Evolutionary conservation across 495 filamentous ascomycete species (phyloP), one percentile per base, ranked within the genome.

Genomic region (Talaromyces borbonicus): DNA sequence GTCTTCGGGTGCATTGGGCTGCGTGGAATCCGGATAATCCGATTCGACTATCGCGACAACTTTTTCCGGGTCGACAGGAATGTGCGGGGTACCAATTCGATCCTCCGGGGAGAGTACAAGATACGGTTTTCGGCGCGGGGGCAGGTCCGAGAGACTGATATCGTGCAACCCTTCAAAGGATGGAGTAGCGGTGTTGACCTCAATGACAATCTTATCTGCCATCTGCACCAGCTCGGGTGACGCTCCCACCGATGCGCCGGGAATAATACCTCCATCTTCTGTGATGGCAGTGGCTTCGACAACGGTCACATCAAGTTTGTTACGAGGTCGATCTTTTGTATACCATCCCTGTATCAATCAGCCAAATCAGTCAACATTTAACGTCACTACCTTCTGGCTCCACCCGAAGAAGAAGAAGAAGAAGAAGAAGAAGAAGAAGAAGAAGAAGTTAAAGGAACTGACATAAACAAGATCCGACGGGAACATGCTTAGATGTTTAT

Each of bases 401-500:
- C n/a, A n/a, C n/a, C n/a, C n/a, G n/a, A n/a, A n/a, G n/a, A n/a
- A n/a, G n/a, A n/a, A n/a, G n/a, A n/a, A n/a, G n/a, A n/a, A n/a
- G n/a, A n/a, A n/a, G n/a, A n/a, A n/a, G n/a, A n/a, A n/a, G n/a
- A n/a, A n/a, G n/a, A n/a, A n/a, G 8, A 22, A 14, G 18, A 49
- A 24, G 25, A 15, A 18, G 15, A 24, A 9, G 19, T 32, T 9
- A 25, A 31, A 40, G 31, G 20, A 36, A 73, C 77, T 59, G 59
- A 82, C 83, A 57, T 87, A 87, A 45, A 90, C 80, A 51, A 95
- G 66, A 67, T 95, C 88, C 33, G 82, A 78, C 19, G 88, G 88
- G 62, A 95, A 95, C 87, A 93, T 94, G 64, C 79, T 84, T 53
- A 95, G 60, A 70, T 95, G 88, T 66, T 94, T 76, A 58, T 95